phyloP scores from a whole-genome alignment of 805 yeast species.

The Hermanozyma aechmeae region DNA sequence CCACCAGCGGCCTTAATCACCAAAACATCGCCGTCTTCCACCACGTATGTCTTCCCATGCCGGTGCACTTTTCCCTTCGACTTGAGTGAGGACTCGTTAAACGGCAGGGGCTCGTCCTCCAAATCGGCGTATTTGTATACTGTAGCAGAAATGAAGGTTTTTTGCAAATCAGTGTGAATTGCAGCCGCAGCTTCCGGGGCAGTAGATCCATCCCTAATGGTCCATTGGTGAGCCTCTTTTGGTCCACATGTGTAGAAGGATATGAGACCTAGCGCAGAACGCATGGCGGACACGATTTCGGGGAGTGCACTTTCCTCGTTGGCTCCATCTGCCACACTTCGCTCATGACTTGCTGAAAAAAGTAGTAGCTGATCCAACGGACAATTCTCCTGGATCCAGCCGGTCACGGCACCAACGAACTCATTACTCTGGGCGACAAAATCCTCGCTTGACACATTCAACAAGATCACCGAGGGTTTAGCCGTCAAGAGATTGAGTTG shows the following conservation, averaged over 20 bases:
- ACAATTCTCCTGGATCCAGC: constrained; percentile 61
- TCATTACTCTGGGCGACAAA: constrained; percentile 45
- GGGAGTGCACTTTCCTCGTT: constrained; percentile 63
- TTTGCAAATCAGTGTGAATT: constrained; percentile 90
- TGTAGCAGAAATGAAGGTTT: constrained; percentile 90
- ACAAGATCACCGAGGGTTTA: constrained; percentile 74
- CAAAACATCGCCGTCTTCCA: constrained; percentile 90
- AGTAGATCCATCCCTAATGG: constrained; percentile 80
- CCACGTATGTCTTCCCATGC: constrained; percentile 92
- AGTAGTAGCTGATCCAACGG: constrained; percentile 41
- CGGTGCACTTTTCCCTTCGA: constrained; percentile 82
- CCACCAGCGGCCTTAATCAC: constrained; percentile 94
- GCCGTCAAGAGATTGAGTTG: constrained; percentile 71
- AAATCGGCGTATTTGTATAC: constrained; percentile 81
- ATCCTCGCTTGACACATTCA: constrained; percentile 68
- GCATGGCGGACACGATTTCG: constrained; percentile 73
- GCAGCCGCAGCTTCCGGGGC: constrained; percentile 99
- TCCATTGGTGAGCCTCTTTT: constrained; percentile 97
- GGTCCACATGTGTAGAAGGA: constrained; percentile 96
- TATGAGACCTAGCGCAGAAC: constrained; percentile 39
- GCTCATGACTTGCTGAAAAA: too few species aligned
- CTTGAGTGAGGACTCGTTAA: constrained; percentile 74
- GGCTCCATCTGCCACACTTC: too few species aligned
- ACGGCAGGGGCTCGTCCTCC: constrained; percentile 29
- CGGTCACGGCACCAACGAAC: constrained; percentile 39